phyloP scores from a whole-genome alignment of 78 protist genomes.

The Fonticula alba region DNA sequence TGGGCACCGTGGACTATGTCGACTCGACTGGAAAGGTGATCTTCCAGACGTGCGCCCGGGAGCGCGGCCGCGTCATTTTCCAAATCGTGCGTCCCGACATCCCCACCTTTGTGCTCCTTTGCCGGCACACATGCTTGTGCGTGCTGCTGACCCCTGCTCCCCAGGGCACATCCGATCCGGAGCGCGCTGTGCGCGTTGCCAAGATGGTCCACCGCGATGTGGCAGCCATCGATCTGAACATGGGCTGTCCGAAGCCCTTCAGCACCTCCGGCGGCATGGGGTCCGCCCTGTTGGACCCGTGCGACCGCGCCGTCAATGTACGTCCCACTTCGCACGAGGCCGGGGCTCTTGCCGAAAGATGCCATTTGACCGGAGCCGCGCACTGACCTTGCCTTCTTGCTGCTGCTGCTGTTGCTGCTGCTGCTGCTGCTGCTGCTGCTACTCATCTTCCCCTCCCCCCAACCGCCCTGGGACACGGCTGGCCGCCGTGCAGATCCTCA shows the following conservation, averaged over 20 bases:
- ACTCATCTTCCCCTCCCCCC: too few species aligned
- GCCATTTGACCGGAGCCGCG: too few species aligned
- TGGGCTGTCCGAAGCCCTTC: slow-evolving; percentile 34
- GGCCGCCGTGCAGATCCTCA: slow-evolving; percentile 2
- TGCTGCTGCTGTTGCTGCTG: too few species aligned
- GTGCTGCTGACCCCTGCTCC: background rate
- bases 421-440: too few species aligned
- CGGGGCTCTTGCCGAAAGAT: too few species aligned
- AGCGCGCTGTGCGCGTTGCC: too few species aligned
- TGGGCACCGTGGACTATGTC: background rate
- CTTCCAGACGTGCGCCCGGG: background rate
- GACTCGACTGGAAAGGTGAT: background rate
- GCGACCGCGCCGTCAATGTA: slow-evolving; percentile 5
- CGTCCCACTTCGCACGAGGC: too few species aligned
- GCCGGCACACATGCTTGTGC: background rate
- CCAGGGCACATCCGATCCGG: too few species aligned
- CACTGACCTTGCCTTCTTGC: too few species aligned
- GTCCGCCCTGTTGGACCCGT: slow-evolving; percentile 9
- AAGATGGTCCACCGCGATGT: slow-evolving; percentile 8
- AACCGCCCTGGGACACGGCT: too few species aligned
- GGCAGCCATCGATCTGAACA: slow-evolving; percentile 40
- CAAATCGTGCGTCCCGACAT: slow-evolving; percentile 6
- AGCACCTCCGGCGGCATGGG: slow-evolving; percentile 32
- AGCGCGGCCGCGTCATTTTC: background rate
- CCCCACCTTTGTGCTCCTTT: too few species aligned